Evolutionary conservation across 352 stramenopile genomes (phyloP), one percentile per base, ranked within the genome.

Genomic region (Phytopythium cucurbitacearum): DNA sequence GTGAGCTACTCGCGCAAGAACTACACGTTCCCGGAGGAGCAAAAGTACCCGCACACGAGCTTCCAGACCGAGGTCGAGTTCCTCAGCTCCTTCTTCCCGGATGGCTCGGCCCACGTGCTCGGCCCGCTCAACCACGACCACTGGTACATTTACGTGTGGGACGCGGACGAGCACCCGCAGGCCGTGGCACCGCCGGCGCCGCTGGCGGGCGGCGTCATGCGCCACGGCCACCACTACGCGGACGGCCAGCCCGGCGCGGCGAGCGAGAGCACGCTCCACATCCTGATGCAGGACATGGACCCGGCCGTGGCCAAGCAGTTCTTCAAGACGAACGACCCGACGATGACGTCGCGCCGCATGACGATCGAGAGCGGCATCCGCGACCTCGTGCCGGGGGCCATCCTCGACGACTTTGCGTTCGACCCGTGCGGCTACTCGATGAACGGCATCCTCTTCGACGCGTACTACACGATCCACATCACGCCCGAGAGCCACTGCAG

Each of bases 1-100:
- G 82, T 99, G 36, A 96, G 95, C 48, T 99, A 99, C 81, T 98
- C 85, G 48, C 87, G 97, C 42, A 99, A 99, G 79, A 99, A 99
- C 77, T 99, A 99, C 65, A 96, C 89, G 7, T 99, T 99, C 68
- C 97, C 97, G 15, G 91, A 97, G n/a, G 91, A 96, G 65, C 97
- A 99, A 68, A 81, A 95, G 56, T 99, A 98, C 64, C 97, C 96
- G 13, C 97, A 99, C 76, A 92, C 84, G 40, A 97, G 77, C 44
- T 99, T 99, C 72, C 76, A 97, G 57, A 95, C 98, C 41, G 96
- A 99, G 59, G 84, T 99, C 45, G 78, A 92, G n/a, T 99, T 98
- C 73, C 80, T 99, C 8, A 95, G 94, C 61, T 71, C 67, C 9
- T 94, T 85, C 65, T 95, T 95, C 62, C 86, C 85, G 6, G 72